Evolutionary conservation across 2,329 filamentous ascomycete species (phyloP).

Genomic region (Fonsecaea pugnacius): DNA sequence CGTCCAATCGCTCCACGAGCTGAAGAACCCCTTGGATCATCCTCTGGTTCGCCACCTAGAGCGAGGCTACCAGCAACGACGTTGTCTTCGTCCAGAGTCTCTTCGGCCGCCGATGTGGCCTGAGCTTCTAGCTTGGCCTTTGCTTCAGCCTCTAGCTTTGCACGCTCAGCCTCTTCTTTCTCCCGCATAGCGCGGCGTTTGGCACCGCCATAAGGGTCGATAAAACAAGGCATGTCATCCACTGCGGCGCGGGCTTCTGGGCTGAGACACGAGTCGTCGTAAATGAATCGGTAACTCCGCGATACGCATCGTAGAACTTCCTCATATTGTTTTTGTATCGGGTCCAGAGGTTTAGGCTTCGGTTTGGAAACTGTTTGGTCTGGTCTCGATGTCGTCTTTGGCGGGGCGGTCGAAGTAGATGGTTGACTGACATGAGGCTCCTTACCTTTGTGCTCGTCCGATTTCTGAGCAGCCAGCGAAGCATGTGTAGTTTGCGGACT

Average conservation of each 20-base stretch:
- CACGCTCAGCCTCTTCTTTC: conserved; percentile 66
- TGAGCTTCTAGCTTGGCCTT: conserved; percentile 58
- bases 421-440: conserved; percentile 26
- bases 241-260: conserved; percentile 58
- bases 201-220: conserved; percentile 79
- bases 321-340: conserved; percentile 40
- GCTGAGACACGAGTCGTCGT: conserved; percentile 53
- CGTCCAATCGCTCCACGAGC: conserved; percentile 69
- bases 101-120: conserved; percentile 37
- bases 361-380: conserved; percentile 39
- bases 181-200: conserved; percentile 79
- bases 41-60: conserved; percentile 89
- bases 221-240: conserved; percentile 72
- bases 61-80: conserved; percentile 84
- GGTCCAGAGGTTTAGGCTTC: conserved; percentile 36
- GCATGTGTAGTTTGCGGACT: conserved; percentile 70
- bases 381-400: conserved; percentile 35
- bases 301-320: conserved; percentile 53
- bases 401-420: conserved; percentile 22
- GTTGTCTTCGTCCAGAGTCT: conserved; percentile 68
- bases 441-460: conserved; percentile 41
- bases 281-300: conserved; percentile 59
- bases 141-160: conserved; percentile 59
- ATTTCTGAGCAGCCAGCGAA: conserved; percentile 46
- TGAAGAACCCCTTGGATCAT: conserved; percentile 53